Percentiles rank a stretch among this genome's conserved stretches.
Evolutionary conservation across 495 filamentous ascomycete species (phyloP).

Genomic region (Hypoxylon cercidicola): DNA sequence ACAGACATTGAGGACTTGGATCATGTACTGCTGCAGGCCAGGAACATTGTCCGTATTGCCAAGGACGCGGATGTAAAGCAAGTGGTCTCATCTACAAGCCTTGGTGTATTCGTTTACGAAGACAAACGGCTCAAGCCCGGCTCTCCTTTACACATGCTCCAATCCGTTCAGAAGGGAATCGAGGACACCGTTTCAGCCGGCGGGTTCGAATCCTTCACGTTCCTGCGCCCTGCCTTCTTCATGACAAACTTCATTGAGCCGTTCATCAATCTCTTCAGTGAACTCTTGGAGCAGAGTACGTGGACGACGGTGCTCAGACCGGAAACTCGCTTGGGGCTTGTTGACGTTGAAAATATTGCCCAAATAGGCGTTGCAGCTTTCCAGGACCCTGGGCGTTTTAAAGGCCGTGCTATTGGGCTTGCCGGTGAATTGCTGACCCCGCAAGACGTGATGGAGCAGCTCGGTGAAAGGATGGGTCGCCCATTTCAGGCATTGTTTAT

Average conservation of each 20-base stretch:
- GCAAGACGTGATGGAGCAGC: conserved; percentile 36
- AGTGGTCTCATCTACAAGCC: conserved; percentile 49
- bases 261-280: conserved; percentile 30
- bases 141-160: conserved; percentile 31
- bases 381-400: conserved; percentile 47
- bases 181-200: conserved; percentile 49
- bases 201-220: conserved; percentile 55
- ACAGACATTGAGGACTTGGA: conserved; percentile 42
- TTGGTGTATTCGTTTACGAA: conserved; percentile 45
- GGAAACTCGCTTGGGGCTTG: conserved; percentile 50
- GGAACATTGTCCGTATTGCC: conserved; percentile 50
- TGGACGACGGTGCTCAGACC: conserved; percentile 31
- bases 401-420: conserved; percentile 48
- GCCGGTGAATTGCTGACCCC: conserved; percentile 50
- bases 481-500: conserved; percentile 48
- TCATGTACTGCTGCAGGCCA: conserved; percentile 38
- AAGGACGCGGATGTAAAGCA: conserved; percentile 51
- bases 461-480: conserved; percentile 48
- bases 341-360: conserved; percentile 60
- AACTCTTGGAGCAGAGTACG: conserved; percentile 1
- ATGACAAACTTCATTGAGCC: conserved; percentile 61
- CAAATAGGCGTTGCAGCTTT: conserved; percentile 54
- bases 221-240: conserved; percentile 61
- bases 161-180: conserved; percentile 47
- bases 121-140: conserved; percentile 24